Percentiles rank a stretch among this genome's conserved stretches.
These are phyloP conservation scores for Moesziomyces parantarcticus DNA, from an alignment of 1,284 basidiomycete species.

Conservation along the genomic window DNA sequence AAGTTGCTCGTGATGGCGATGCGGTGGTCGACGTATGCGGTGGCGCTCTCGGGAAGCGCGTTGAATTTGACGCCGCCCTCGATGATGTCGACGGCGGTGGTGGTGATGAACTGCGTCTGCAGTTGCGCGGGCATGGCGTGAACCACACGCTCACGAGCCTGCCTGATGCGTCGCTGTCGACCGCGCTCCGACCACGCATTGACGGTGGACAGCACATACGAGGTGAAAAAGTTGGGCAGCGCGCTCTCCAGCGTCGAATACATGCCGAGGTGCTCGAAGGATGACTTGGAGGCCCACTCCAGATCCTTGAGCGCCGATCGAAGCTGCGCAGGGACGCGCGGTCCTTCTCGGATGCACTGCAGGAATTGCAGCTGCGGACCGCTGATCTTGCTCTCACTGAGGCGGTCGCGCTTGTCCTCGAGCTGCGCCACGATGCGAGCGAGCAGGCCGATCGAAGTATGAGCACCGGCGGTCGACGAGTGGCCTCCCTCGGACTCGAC, in stretches of 20 bases:
- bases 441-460: conserved; percentile 44
- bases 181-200: conserved; percentile 35
- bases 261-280: conserved; percentile 22
- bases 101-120: conserved; percentile 74
- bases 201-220: conserved; percentile 22
- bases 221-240: conserved; percentile 29
- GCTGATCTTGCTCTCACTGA: conserved; percentile 33
- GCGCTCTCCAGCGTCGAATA: conserved; percentile 22
- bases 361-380: conserved; percentile 68
- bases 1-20: conserved; percentile 73
- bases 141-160: conserved; percentile 20
- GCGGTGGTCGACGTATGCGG: conserved; percentile 74
- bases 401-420: conserved; percentile 38
- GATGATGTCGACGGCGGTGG: conserved; percentile 78
- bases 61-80: conserved; percentile 77
- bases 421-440: conserved; percentile 37
- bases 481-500: conserved; percentile 75
- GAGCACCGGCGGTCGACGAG: conserved; percentile 70
- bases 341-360: conserved; percentile 72
- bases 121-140: conserved; percentile 38
- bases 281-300: conserved; percentile 46
- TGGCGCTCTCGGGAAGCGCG: conserved; percentile 74
- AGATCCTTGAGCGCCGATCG: conserved; percentile 68
- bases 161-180: conserved; percentile 28
- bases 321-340: conserved; percentile 70